Conservation (phyloP, 768 basidiomycete genomes). For the Hirschioporus abietinus region DNA sequence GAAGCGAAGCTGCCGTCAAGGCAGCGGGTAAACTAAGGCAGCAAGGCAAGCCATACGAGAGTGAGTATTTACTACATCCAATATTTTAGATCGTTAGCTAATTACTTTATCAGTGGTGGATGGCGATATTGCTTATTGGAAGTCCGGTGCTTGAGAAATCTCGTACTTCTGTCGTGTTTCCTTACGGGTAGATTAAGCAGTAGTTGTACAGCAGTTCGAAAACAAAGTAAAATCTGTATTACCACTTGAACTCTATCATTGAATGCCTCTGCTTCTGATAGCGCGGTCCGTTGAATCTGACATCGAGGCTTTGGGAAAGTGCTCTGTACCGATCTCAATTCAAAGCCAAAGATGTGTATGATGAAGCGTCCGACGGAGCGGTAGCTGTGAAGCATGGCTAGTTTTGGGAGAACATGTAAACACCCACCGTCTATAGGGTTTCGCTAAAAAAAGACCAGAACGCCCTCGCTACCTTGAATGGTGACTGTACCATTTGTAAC, state of each 20-base stretch:
- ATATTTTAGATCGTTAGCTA: conserved; percentile 5
- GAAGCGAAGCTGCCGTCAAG: conserved; percentile 87
- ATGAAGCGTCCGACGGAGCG: too few species aligned
- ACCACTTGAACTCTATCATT: not conserved
- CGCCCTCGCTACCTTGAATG: conserved; percentile 25
- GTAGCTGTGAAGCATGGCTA: too few species aligned
- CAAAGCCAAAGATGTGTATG: too few species aligned
- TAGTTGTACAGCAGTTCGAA: not conserved
- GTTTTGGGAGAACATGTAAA: not conserved
- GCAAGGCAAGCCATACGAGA: conserved; percentile 96
- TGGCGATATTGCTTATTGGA: conserved; percentile 93
- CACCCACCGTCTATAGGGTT: not conserved
- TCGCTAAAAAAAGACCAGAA: conserved; percentile 24
- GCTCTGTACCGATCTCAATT: too few species aligned
- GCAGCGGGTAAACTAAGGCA: conserved; percentile 92
- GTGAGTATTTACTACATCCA: conserved; percentile 37
- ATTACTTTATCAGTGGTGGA: conserved; percentile 56
- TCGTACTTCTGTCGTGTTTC: not conserved
- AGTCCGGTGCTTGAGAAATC: conserved; percentile 48
- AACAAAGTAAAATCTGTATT: not conserved
- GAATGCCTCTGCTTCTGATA: too few species aligned
- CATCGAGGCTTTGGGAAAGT: too few species aligned
- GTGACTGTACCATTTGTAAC: conserved; percentile 16
- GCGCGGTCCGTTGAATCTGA: too few species aligned
- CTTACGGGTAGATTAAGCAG: not conserved